Percentiles rank a stretch among this genome's conserved stretches.
Evolutionary conservation across 306 rosid species (phyloP).

Genomic region (Luffa acutangula): DNA sequence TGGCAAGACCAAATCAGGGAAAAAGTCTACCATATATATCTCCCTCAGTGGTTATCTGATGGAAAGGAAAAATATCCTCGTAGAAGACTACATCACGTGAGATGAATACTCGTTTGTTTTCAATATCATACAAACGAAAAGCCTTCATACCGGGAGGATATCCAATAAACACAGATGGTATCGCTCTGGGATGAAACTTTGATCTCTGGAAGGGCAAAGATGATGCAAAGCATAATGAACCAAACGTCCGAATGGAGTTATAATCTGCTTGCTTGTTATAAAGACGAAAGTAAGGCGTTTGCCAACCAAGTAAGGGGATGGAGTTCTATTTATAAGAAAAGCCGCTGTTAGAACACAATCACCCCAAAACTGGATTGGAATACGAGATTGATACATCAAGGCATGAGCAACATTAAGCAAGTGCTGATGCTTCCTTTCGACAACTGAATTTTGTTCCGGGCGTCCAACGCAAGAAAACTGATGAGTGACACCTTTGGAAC

Average conservation of each 20-base stretch:
- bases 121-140: too few relatives aligned
- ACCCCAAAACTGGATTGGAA: not conserved
- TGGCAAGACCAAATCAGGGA: too few relatives aligned
- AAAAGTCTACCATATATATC: too few relatives aligned
- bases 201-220: too few relatives aligned
- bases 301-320: not conserved
- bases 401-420: not conserved
- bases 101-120: too few relatives aligned
- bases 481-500: not conserved
- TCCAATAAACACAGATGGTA: too few relatives aligned
- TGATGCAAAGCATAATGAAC: not conserved
- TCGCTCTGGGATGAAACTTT: too few relatives aligned
- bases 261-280: not conserved
- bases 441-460: not conserved
- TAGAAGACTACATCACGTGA: too few relatives aligned
- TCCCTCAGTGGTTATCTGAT: accelerated
- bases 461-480: not conserved
- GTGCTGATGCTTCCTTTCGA: not conserved
- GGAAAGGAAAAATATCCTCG: too few relatives aligned
- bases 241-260: accelerated
- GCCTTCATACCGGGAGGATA: too few relatives aligned
- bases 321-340: accelerated
- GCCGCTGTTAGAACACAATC: not conserved
- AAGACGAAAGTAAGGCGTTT: not conserved
- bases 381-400: accelerated